Base-by-base conservation (phyloP, 129 eudicot genomes). In the Kitagawia praeruptora region DNA sequence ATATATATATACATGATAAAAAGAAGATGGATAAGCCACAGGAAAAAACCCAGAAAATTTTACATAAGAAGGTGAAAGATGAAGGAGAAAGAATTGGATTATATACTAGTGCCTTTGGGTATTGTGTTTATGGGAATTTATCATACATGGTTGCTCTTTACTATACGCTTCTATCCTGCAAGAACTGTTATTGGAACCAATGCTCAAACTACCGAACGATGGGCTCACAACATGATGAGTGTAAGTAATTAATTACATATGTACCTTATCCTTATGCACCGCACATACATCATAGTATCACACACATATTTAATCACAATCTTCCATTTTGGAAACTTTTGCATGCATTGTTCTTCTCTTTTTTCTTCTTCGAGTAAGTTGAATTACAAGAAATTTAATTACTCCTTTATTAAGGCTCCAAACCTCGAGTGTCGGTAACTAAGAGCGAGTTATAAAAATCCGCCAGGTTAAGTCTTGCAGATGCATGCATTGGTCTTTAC, bases 121-220 rank as follows among this genome's bases (percentile, higher is more conserved):
- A 14, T 91, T 75, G 83, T 83, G 73, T 63, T 93, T 14, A 63
- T 93, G 71, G 75, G 81, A 23, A 8, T 54, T 2, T 93, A 93
- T 69, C 96, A 93, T 77, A 77, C 81, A 19, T 93, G 98, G 98
- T 91, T 93, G 39, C 80, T 93, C 67, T 81, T 78, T 79, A 77
- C 85, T n/a, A 76, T 93, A 2, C 28, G 53, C 23, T 78, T 79
- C 34, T n/a, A 80, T 71, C 96, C 98, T 9, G 82, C 80, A 49
- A 77, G 84, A 83, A 93, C 98, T 19, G 98, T 93, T 13, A 85
- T 93, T 23, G 98, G 96, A n/a, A 83, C 91, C 61, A 93, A 93
- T 75, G 87, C 94, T 19, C 90, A 87, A 79, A 83, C 81, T 64
- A 88, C 94, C 47, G 83, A 66, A 15, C 87, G 79, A 45, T 93